Conservation (phyloP, 768 basidiomycete genomes). For the Russula earlei region DNA sequence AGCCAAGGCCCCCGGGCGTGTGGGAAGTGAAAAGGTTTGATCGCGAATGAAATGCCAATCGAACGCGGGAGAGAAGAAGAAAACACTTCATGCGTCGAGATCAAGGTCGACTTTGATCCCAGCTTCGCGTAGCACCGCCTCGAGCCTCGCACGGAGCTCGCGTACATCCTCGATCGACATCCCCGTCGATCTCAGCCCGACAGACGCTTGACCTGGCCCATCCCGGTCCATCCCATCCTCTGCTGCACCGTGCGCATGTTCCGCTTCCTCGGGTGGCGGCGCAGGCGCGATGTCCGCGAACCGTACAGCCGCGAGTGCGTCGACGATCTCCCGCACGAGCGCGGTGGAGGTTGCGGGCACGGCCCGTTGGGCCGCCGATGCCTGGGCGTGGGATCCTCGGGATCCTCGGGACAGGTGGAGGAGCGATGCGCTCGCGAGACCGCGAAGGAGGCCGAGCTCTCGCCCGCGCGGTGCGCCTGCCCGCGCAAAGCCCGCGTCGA, state of each 20-base stretch:
- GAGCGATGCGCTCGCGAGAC: conserved; percentile 37
- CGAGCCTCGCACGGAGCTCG: conserved; percentile 1
- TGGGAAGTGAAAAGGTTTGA: too few relatives aligned
- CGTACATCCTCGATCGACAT: conserved; percentile 4
- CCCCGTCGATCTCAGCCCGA: neutral
- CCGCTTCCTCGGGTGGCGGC: conserved; percentile 63
- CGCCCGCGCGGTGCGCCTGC: conserved; percentile 68
- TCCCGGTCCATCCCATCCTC: neutral
- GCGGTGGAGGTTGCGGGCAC: neutral
- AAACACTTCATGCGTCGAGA: too few relatives aligned
- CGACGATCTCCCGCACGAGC: conserved; percentile 37
- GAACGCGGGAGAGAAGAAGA: too few relatives aligned
- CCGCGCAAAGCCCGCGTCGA: conserved; percentile 73
- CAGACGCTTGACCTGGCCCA: neutral
- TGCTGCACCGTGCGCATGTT: conserved; percentile 54
- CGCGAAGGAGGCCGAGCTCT: conserved; percentile 70
- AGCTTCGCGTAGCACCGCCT: neutral
- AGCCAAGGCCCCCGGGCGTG: too few relatives aligned
- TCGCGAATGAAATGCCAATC: too few relatives aligned
- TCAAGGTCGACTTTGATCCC: conserved; percentile 5
- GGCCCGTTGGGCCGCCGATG: too few relatives aligned
- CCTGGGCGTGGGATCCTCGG: too few relatives aligned
- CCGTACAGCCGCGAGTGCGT: conserved; percentile 47
- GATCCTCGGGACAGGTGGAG: conserved; percentile 16
- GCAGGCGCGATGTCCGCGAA: conserved; percentile 64